Base-by-base conservation (phyloP, 306 rosid species). In the Rosa lucieae region DNA sequence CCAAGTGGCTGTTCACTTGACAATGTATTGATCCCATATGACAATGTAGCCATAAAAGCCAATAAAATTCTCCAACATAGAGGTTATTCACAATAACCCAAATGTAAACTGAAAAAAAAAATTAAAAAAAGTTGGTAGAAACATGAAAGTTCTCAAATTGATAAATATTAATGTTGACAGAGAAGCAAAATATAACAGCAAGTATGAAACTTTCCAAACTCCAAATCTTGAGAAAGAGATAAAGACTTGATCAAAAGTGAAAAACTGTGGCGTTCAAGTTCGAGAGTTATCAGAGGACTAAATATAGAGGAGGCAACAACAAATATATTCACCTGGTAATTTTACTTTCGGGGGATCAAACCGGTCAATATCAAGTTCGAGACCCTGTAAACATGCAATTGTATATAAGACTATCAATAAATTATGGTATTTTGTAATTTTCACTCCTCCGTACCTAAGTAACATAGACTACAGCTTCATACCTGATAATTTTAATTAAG, bases 291-390 rank as follows among this genome's bases (percentile, higher is more conserved):
- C 46, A 80, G 74, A 51, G 5, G 63, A 78, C 78, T 58, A 29
- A 81, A 65, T 67, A 43, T 11, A 67, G 21, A 0, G 69, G 15
- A 42, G 46, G 44, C 42, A 71, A 15, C 20, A 68, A 85, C 46
- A 66, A 72, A 5, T 46, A 35, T n/a, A 44, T 46, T 69, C 83
- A 92, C 99, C 99, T 70, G 99, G 97, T 75, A 94, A 91, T 82
- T 91, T 94, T 77, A 94, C 99, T 1, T 97, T 83, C 82, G 91
- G 97, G 82, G 89, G 72, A 89, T 94, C 99, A 89, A 86, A 89
- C 43, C 53, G 85, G 68, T 94, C 92, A 80, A 94, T 90, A 63
- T 81, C 99, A 85, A 94, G 95, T 83, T 91, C 99, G 77, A 35
- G 37, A 46, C 99, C 97, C 99, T 94, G 90, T 43, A 87, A 85